Percentiles rank a stretch among this genome's conserved stretches.
These are phyloP conservation scores for Pelargonium citronellum DNA, from an alignment of 441 rosid species.

Conservation along the genomic window DNA sequence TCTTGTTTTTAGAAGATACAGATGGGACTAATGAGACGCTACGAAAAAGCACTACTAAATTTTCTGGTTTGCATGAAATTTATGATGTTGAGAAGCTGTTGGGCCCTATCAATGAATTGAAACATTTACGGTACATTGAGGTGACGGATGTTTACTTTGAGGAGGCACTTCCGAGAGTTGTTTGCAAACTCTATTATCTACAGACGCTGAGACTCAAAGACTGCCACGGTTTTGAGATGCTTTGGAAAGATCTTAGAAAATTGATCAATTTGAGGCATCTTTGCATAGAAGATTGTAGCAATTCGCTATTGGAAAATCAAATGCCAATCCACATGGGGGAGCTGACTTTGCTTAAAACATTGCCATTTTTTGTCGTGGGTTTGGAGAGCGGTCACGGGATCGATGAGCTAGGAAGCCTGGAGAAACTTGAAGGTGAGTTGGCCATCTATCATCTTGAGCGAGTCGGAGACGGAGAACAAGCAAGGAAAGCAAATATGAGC, in stretches of 20 bases:
- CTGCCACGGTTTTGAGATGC: neutral
- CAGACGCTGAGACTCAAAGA: conserved; percentile 1
- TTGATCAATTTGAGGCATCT: neutral
- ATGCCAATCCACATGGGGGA: neutral
- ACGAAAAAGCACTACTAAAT: neutral
- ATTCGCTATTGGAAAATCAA: neutral
- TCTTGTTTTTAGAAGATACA: neutral
- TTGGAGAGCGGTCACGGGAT: neutral
- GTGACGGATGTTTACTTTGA: neutral
- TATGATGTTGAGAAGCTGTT: neutral
- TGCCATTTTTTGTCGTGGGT: neutral
- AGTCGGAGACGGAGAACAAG: neutral
- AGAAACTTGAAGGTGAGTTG: neutral
- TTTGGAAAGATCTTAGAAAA: neutral
- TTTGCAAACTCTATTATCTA: neutral
- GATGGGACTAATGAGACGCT: neutral
- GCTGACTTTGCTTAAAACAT: neutral
- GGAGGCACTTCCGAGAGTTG: neutral
- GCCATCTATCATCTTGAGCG: neutral
- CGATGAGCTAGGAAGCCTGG: neutral
- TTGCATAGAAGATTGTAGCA: neutral
- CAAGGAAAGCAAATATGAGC: neutral
- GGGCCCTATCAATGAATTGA: neutral
- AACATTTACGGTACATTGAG: conserved; percentile 17
- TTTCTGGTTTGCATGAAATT: neutral